phyloP scores from a whole-genome alignment of 352 stramenopile genomes.

The Phytopythium delawarense region DNA sequence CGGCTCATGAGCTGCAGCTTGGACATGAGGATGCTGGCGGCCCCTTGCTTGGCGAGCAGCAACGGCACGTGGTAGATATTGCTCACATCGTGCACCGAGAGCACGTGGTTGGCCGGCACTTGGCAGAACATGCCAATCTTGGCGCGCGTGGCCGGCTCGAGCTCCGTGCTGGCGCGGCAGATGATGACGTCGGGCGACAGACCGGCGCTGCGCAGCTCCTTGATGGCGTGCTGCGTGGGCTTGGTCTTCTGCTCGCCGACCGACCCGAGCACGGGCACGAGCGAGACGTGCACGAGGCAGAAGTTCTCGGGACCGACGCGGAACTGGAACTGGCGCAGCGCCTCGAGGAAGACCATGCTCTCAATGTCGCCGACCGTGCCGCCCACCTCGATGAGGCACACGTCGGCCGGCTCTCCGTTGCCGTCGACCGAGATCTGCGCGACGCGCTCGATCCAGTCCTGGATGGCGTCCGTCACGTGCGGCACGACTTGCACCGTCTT shows the following conservation, averaged over 20 bases:
- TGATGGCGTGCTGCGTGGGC: conserved; percentile 99
- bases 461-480: conserved; percentile 93
- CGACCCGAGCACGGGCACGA: conserved; percentile 98
- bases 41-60: conserved; percentile 95
- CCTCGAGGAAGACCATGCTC: conserved; percentile 99
- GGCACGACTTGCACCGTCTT: conserved; percentile 99
- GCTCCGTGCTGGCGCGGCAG: conserved; percentile 90
- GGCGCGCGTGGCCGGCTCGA: conserved; percentile 90
- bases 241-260: conserved; percentile 99
- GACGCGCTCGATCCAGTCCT: conserved; percentile 98
- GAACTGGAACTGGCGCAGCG: conserved; percentile 99
- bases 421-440: conserved; percentile 94
- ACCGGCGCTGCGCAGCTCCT: conserved; percentile 95
- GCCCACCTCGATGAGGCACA: conserved; percentile 99
- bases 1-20: conserved; percentile 91
- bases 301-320: conserved; percentile 97
- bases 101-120: conserved; percentile 91
- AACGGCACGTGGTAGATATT: conserved; percentile 99
- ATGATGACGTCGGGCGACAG: conserved; percentile 97
- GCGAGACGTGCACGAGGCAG: conserved; percentile 98
- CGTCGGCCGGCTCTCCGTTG: conserved; percentile 77
- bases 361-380: conserved; percentile 99
- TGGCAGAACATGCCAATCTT: conserved; percentile 99
- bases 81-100: conserved; percentile 98
- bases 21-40: conserved; percentile 92